phyloP scores from a whole-genome alignment of 768 basidiomycete genomes.

The Lyophyllum decastes region DNA sequence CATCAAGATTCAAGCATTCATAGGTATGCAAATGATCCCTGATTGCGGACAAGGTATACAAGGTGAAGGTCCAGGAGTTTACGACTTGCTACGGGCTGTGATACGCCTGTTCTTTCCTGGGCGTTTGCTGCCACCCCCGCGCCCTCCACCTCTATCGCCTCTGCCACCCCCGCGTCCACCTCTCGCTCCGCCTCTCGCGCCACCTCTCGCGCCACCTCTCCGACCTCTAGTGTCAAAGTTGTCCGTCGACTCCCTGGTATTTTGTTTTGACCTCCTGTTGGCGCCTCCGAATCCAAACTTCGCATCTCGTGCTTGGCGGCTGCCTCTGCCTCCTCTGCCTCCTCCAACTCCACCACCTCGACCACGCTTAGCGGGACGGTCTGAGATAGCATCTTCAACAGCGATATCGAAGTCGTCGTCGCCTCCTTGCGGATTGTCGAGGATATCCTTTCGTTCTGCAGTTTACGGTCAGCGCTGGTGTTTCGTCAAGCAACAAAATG shows the following conservation, averaged over 20 bases:
- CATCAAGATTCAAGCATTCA: background rate
- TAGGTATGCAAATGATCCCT: background rate
- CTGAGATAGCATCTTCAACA: constrained; percentile 85
- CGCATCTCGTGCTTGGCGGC: constrained; percentile 65
- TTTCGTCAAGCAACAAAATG: background rate
- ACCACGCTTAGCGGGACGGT: constrained; percentile 62
- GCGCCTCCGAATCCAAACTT: constrained; percentile 84
- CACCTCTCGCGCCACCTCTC: constrained; percentile 22
- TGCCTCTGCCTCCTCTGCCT: constrained; percentile 31
- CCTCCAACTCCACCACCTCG: constrained; percentile 45
- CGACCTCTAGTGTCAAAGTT: constrained; percentile 51
- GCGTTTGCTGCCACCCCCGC: constrained; percentile 42
- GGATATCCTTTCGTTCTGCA: constrained; percentile 81
- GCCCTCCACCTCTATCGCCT: constrained; percentile 29
- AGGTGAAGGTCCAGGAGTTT: background rate
- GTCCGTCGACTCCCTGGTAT: constrained; percentile 80
- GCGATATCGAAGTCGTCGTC: constrained; percentile 85
- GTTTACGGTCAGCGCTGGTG: background rate
- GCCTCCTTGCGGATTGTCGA: constrained; percentile 62
- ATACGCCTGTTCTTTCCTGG: constrained; percentile 62
- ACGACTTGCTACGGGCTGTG: constrained; percentile 39
- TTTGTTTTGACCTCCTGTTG: constrained; percentile 74
- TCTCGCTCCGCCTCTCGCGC: constrained; percentile 33
- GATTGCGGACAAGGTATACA: background rate
- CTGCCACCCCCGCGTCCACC: constrained; percentile 30